Evolutionary conservation across 2,329 filamentous ascomycete genomes (phyloP), one percentile per base, ranked within the genome.

Genomic region (Diplodia corticola): DNA sequence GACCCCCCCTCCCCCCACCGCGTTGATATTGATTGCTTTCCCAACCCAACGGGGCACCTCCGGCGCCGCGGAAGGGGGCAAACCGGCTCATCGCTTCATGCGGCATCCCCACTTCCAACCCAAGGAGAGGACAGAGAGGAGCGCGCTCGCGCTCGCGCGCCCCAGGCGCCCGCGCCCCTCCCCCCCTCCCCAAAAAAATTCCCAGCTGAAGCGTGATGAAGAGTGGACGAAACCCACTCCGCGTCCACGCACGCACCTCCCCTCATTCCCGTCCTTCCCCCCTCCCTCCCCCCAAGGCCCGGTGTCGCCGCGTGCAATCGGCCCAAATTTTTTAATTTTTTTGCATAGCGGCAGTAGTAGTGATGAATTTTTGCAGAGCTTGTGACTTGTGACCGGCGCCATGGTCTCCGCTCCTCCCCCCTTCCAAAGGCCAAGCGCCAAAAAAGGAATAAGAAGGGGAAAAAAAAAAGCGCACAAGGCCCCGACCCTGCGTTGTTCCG

Each of bases 341-440:
- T n/a, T n/a, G n/a, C n/a, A n/a, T n/a, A n/a, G n/a, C n/a, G n/a
- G 5, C 17, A 15, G 12, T 37, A n/a, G n/a, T n/a, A n/a, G 10
- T 54, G 30, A 30, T 35, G 50, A 54, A 33, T 54, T 54, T 61
- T 61, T 49, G 26, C 57, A 15, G 33, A 35, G 57, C 57, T 61
- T 61, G 57, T 61, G 57, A 61, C 57, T 60, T 37, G 55, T n/a
- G 26, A 5, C 5, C n/a, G 30, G 7, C 30, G 30, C 3, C 30
- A 10, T 10, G 26, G 20, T n/a, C 24, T 15, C 26, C 22, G 22
- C 55, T 17, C 37, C 24, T 37, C 35, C 15, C 35, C 35, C 12
- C 15, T 37, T 37, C 13, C 10, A 13, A 37, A 37, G 35, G 35
- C 28, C 28, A 28, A 28, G 3, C 3, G 28, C 28, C 28, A 28